These are phyloP conservation scores for Ilyonectria robusta DNA, from an alignment of 2,329 filamentous ascomycete genomes.

Conservation along the genomic window DNA sequence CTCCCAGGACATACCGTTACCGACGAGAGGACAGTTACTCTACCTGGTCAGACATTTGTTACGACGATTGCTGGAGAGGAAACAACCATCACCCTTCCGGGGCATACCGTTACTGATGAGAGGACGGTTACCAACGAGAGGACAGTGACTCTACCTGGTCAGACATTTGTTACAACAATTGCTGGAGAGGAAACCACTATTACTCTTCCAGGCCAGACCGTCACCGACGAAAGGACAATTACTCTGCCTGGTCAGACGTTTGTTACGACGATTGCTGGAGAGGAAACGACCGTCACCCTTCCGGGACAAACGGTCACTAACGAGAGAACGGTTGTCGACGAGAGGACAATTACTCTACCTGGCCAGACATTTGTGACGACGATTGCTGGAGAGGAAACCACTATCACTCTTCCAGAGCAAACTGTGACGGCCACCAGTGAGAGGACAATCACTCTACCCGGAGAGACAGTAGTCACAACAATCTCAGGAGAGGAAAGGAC, in stretches of 20 bases:
- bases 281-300: not conserved
- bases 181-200: not conserved
- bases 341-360: not conserved
- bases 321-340: not conserved
- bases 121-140: not conserved
- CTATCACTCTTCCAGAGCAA: slow-evolving; percentile 9
- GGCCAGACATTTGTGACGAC: not conserved
- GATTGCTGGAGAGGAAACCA: not conserved
- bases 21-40: not conserved
- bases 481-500: slow-evolving; percentile 10
- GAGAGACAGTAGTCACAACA: slow-evolving; percentile 2
- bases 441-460: slow-evolving; percentile 3
- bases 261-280: not conserved
- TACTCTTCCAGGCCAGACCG: slow-evolving; percentile 4
- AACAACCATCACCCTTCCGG: not conserved
- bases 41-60: not conserved
- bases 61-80: not conserved
- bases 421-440: not conserved
- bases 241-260: slow-evolving; percentile 8
- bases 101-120: not conserved
- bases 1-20: not conserved
- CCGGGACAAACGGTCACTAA: not conserved
- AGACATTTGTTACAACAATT: not conserved
- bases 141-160: not conserved
- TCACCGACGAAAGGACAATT: not conserved